Evolutionary conservation across 352 stramenopile species (phyloP).

Genomic region (Phytophthora pluvialis): DNA sequence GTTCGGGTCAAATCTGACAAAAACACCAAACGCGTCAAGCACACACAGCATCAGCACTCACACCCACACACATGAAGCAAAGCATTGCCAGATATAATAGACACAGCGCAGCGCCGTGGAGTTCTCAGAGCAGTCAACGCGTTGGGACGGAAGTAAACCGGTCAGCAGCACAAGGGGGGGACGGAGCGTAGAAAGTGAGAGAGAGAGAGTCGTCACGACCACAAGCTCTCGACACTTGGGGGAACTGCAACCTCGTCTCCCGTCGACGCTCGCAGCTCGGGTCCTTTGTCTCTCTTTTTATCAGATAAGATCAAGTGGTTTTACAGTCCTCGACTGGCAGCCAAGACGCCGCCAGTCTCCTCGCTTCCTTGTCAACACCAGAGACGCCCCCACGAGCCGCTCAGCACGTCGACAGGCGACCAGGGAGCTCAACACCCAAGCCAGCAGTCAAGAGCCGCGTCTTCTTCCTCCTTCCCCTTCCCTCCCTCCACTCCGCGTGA

Average conservation of each 20-base stretch:
- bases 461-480: not conserved
- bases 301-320: slow-evolving; percentile 92
- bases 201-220: not conserved
- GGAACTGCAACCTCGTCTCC: slow-evolving; percentile 29
- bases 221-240: slow-evolving; percentile 4
- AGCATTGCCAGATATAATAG: not conserved
- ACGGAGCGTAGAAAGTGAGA: slow-evolving; percentile 17
- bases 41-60: slow-evolving; percentile 16
- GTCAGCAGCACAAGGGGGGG: slow-evolving; percentile 8
- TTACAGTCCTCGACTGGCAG: slow-evolving; percentile 67
- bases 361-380: slow-evolving; percentile 54
- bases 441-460: not conserved
- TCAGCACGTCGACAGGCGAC: slow-evolving; percentile 1
- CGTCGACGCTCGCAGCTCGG: slow-evolving; percentile 11
- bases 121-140: slow-evolving; percentile 45
- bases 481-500: slow-evolving; percentile 12
- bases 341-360: slow-evolving; percentile 33
- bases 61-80: no score
- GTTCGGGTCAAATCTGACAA: slow-evolving; percentile 80
- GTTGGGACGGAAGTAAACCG: not conserved
- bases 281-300: slow-evolving; percentile 25
- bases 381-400: slow-evolving; percentile 14
- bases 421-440: slow-evolving; percentile 40
- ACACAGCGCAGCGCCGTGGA: slow-evolving; percentile 1
- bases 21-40: not conserved